Evolutionary conservation across 2,329 filamentous ascomycete species (phyloP).

Genomic region (Fusarium sterilihyphosum): DNA sequence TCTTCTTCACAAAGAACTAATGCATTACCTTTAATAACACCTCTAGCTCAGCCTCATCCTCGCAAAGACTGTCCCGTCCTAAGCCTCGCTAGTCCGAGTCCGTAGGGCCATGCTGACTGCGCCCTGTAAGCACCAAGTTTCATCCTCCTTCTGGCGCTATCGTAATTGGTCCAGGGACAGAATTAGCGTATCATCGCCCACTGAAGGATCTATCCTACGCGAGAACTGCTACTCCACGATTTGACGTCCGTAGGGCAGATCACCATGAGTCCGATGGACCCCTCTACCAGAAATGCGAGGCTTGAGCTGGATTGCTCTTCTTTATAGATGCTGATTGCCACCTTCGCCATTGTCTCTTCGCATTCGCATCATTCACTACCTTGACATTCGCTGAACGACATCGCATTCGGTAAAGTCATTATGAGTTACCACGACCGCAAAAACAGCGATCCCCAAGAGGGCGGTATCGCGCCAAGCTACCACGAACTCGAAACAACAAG

Average conservation of each 20-base stretch:
- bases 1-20: rapidly evolving
- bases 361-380: background rate
- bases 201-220: background rate
- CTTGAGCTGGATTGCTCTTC: background rate
- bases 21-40: rapidly evolving
- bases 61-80: background rate
- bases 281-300: background rate
- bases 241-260: conserved; percentile 4
- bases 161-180: background rate
- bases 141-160: background rate
- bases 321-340: background rate
- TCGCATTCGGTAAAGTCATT: background rate
- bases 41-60: background rate
- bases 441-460: background rate
- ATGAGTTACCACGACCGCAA: conserved; percentile 14
- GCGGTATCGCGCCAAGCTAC: conserved; percentile 1
- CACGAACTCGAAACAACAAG: conserved; percentile 20
- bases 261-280: conserved; percentile 8
- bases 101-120: conserved; percentile 14
- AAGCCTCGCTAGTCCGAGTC: conserved; percentile 4
- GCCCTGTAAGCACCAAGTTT: conserved; percentile 20
- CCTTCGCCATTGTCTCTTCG: background rate
- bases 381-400: background rate
- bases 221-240: background rate
- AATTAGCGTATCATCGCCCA: background rate